phyloP scores from a whole-genome alignment of 2,329 filamentous ascomycete genomes.

The Beauveria varroae region DNA sequence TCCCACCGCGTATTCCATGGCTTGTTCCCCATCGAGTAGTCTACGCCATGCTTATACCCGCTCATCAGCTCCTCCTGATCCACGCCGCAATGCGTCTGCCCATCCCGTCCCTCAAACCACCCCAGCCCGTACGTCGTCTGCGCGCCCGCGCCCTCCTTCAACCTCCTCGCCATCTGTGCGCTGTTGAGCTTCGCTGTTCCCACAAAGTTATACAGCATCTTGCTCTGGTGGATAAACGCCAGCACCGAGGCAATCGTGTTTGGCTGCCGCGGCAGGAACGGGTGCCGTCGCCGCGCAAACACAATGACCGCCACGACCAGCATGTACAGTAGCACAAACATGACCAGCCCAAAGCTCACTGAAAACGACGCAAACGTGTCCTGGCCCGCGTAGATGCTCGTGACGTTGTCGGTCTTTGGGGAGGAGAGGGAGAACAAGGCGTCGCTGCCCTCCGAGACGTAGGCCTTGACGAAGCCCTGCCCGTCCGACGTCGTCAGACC shows the following conservation, averaged over 20 bases:
- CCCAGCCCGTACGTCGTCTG: conserved; percentile 65
- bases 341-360: conserved; percentile 53
- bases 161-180: conserved; percentile 51
- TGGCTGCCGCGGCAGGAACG: conserved; percentile 70
- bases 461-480: conserved; percentile 42
- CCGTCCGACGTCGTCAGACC: conserved; percentile 59
- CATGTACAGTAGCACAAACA: conserved; percentile 61
- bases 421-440: no score
- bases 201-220: conserved; percentile 72
- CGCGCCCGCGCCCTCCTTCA: conserved; percentile 28
- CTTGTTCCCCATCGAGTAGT: conserved; percentile 40
- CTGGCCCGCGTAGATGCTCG: conserved; percentile 41
- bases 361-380: conserved; percentile 60
- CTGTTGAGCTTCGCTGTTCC: conserved; percentile 57
- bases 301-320: conserved; percentile 50
- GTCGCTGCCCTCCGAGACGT: conserved; percentile 8
- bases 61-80: conserved; percentile 66
- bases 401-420: conserved; percentile 1
- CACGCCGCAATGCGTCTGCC: conserved; percentile 66
- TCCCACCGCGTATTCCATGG: conserved; percentile 43
- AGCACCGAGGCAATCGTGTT: conserved; percentile 71
- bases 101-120: conserved; percentile 69
- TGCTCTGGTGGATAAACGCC: conserved; percentile 71
- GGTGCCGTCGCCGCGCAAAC: conserved; percentile 54
- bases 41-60: conserved; percentile 57